Base-by-base conservation (phyloP, 352 stramenopile genomes). In the Phytophthora nicotianae region DNA sequence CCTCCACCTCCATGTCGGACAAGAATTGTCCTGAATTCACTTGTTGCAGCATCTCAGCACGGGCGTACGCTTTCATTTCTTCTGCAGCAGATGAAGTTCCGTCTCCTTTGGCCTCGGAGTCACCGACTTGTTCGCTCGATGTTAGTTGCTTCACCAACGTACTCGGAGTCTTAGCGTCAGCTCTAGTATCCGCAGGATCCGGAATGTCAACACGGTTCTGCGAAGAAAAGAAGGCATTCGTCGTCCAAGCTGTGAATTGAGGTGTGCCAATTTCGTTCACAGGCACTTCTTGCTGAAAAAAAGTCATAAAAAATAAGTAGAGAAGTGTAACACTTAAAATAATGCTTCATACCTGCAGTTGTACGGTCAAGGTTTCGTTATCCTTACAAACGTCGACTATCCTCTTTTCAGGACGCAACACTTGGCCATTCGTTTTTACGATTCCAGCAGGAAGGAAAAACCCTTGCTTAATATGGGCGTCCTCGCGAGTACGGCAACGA, bases 201-300 rank as follows among this genome's bases (percentile, higher is more conserved):
- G 41, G 23, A 33, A 52, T 35, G 5, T 67, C 53, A 38, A 53
- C 29, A 20, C 49, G 37, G 37, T 74, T 78, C 48, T 74, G 68
- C 1, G 75, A 74, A 7, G 72, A 65, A 42, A 77, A 79, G 42
- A 95, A 95, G 0, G 86, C 86, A 42, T 52, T 79, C 32, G 73
- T 51, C 0, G 82, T 77, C 88, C 86, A 96, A 2, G 71, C 19
- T 9, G 61, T 78, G 13, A 93, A 60, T 59, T 91, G 68, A 3
- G 88, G 88, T 5, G 85, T 72, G 17, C 87, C 87, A 41, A 96
- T 91, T 47, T 92, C 81, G 51, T 95, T 91, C 48, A 96, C 83
- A 1, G 78, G 64, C 6, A 96, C 82, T 64, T 90, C 78, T 75
- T 91, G 85, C 78, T 95, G 58, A 26, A 26, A 20, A 23, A 35